phyloP scores from a whole-genome alignment of 2,329 filamentous ascomycete species.

The Metarhizium humberi region DNA sequence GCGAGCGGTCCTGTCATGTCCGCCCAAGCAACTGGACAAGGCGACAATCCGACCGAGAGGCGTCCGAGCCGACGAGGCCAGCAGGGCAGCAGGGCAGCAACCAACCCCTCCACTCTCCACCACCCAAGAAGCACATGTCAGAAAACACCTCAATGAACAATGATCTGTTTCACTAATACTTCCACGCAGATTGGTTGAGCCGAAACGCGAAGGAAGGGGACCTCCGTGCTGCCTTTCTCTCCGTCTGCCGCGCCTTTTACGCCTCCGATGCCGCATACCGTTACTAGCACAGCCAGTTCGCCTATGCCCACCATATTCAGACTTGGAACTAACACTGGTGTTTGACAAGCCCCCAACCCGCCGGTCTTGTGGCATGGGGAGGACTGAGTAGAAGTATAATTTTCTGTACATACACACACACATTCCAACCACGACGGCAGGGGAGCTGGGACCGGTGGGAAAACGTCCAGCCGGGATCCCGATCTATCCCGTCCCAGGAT shows the following conservation, averaged over 20 bases:
- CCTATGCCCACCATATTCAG: neutral
- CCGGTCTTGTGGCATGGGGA: neutral
- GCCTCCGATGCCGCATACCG: conserved; percentile 4
- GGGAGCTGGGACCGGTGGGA: conserved; percentile 7
- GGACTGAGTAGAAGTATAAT: too few species aligned
- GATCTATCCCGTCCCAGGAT: conserved; percentile 6
- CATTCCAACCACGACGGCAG: neutral
- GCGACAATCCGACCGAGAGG: neutral
- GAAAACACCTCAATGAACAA: conserved; percentile 11
- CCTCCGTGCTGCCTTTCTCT: neutral
- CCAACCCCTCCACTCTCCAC: neutral
- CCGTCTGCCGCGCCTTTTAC: neutral
- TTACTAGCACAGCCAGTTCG: neutral
- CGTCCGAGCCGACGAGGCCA: neutral
- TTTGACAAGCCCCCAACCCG: neutral
- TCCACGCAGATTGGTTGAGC: neutral
- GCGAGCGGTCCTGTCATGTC: neutral
- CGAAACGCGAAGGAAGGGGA: neutral
- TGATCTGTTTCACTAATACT: neutral
- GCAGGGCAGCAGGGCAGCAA: neutral
- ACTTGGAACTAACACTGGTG: neutral
- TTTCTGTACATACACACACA: too few species aligned
- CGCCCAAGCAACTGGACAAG: neutral
- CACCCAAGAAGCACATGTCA: conserved; percentile 13
- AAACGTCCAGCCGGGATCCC: conserved; percentile 4